Conservation (phyloP, 345 rosid genomes). For the Dimocarpus longan region DNA sequence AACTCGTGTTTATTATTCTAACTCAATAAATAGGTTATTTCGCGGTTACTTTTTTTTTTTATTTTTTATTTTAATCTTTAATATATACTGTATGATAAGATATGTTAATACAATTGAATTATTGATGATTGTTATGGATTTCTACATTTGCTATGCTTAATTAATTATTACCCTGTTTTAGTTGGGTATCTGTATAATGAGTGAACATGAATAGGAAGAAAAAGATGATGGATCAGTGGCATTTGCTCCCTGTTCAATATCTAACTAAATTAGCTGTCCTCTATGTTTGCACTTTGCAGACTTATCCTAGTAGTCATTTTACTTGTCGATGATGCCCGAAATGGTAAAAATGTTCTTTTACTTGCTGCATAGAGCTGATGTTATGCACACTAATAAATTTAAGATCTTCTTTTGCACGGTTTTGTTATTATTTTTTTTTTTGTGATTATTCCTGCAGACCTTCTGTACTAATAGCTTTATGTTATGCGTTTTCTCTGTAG, state of each 20-base stretch:
- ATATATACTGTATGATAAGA: too few relatives aligned
- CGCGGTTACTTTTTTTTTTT: too few relatives aligned
- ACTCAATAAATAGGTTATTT: too few relatives aligned
- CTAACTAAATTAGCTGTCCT: background rate
- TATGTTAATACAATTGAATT: too few relatives aligned
- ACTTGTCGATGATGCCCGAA: background rate
- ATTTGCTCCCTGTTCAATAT: background rate
- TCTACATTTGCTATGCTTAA: too few relatives aligned
- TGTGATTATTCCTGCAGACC: background rate
- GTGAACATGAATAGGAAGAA: background rate
- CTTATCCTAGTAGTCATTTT: background rate
- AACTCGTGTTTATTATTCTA: too few relatives aligned
- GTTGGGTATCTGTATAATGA: background rate
- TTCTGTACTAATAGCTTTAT: background rate
- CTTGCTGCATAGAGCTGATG: background rate
- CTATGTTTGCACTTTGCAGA: background rate
- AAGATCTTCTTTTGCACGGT: background rate
- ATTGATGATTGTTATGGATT: too few relatives aligned
- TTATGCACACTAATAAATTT: background rate
- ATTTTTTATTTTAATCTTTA: too few relatives aligned
- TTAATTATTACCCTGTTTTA: too few relatives aligned
- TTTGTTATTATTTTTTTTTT: slow-evolving; percentile 1
- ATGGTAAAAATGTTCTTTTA: background rate
- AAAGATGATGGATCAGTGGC: background rate
- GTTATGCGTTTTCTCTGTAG: slow-evolving; percentile 40